Conservation (phyloP, 2,329 filamentous ascomycete species). For the Claviceps pazoutovae region DNA sequence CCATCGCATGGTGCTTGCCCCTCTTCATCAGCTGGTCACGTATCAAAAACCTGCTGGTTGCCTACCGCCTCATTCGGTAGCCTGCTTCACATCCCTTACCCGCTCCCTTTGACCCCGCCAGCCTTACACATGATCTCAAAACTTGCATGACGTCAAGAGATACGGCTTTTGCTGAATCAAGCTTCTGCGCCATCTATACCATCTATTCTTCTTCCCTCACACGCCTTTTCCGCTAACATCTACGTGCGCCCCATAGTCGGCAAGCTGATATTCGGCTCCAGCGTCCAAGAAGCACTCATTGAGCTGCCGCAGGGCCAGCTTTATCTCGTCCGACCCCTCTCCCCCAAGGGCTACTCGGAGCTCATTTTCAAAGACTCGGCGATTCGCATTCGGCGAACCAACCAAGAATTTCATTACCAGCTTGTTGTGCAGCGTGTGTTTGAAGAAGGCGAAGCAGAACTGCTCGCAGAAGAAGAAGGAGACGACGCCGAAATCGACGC, state of each 20-base stretch:
- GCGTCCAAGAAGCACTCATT: slow-evolving; percentile 82
- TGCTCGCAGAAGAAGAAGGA: slow-evolving; percentile 76
- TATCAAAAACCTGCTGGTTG: too few species aligned
- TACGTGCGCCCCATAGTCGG: slow-evolving; percentile 43
- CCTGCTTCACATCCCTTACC: too few species aligned
- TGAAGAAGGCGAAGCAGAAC: slow-evolving; percentile 91
- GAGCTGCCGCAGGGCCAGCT: slow-evolving; percentile 93
- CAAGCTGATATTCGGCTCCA: slow-evolving; percentile 81
- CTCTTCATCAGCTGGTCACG: too few species aligned
- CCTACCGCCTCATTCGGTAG: too few species aligned
- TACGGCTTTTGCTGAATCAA: too few species aligned
- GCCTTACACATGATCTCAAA: too few species aligned
- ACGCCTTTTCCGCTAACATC: neutral
- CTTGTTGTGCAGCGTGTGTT: slow-evolving; percentile 92
- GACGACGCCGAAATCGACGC: slow-evolving; percentile 66
- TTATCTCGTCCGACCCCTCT: slow-evolving; percentile 88
- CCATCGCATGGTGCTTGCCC: too few species aligned
- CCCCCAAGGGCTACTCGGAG: slow-evolving; percentile 94
- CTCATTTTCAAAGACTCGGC: slow-evolving; percentile 97
- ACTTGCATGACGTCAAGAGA: too few species aligned
- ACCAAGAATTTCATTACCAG: slow-evolving; percentile 93
- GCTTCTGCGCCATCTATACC: neutral
- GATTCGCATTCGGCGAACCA: slow-evolving; percentile 80
- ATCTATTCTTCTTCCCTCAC: too few species aligned
- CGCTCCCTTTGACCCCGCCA: too few species aligned